Evolutionary conservation across 257 asterid genomes (phyloP), one percentile per base, ranked within the genome.

Genomic region (Anisodus tanguticus): DNA sequence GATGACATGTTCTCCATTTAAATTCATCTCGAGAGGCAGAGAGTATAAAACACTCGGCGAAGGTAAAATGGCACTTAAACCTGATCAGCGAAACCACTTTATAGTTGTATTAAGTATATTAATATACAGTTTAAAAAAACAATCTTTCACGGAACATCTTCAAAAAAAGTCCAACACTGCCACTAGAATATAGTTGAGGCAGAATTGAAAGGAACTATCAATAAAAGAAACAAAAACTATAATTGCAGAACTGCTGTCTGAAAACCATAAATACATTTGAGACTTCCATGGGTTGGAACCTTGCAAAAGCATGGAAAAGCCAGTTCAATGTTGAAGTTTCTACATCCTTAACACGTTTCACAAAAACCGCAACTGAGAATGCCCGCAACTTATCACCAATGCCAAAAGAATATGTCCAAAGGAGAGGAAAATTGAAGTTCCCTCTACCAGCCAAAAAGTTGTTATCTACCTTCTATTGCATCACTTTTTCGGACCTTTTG

Each of bases 401-500:
- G 62, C 11, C 76, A 37, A 76, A 26, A 76, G 13, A 76, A 53
- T 76, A 76, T 76, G 63, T 76, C 62, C 81, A 76, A 1, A 49
- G 22, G 63, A 51, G 41, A 12, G 8, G 7, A 49, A 12, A 26
- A 6, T 31, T 7, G 0, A 13, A 26, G 17, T 19, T 4, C 5
- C 62, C 49, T 8, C 63, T 26, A 76, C 64, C 51, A 76, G 45
- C 62, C 45, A 76, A 76, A 72, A 72, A 15, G n/a, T n/a, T 51
- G 47, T 15, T n/a, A 6, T 3, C 81, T 51, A 22, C 64, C 81
- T 76, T 26, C 64, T 26, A 51, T 47, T 39, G 82, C 82, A 66
- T 88, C 89, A 86, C 47, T 86, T 91, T 86, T 83, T 93, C 26
- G 90, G 84, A 76, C 86, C 91, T 87, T 84, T 87, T 58, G 91